Base-by-base conservation (phyloP, 495 filamentous ascomycete genomes). In the Penicillium chermesinum region DNA sequence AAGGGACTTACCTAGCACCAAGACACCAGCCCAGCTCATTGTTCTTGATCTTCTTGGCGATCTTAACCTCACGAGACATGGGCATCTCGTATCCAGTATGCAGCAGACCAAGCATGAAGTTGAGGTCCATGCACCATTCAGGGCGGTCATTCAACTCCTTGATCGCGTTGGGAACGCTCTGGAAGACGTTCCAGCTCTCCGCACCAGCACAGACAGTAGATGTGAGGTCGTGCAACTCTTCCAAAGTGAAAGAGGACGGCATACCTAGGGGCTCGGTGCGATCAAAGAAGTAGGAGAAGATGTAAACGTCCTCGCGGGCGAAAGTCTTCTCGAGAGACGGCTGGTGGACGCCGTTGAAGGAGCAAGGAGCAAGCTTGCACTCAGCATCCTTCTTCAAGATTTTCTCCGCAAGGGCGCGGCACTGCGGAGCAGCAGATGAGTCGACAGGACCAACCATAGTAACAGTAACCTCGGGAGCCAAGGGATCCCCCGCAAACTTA, bases 61-160 rank as follows among this genome's bases (percentile, higher is more conserved):
- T 94, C 76, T 86, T 88, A 44, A 98, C 90, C 70, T 97, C 91
- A 16, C 93, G 81, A 48, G 93, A 88, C 58, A 97, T 78, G 4
- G 91, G 91, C 90, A 98, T 97, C 55, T 96, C 93, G 65, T 98
- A 98, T 15, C 93, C 93, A 1, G 90, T 96, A 66, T 96, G 91
- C 49, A 96, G 70, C 42, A 98, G 72, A 17, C 85, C 86, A 50
- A 95, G 63, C 89, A 95, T 95, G 65, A 96, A 98, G 67, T 85
- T 97, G 52, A 98, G 71, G 65, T 98, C 93, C 63, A 97, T 67
- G 71, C 93, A 98, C 66, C 83, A 86, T 67, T 97, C 89, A 9
- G 93, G 88, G 43, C 93, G 77, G 46, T 76, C 89, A 20, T 63
- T 69, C 16, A 98, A 76, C 62, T 96, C 88, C 1, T 79, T 73